Evolutionary conservation across 805 yeast species (phyloP).

Genomic region (Suhomyces faveliae): DNA sequence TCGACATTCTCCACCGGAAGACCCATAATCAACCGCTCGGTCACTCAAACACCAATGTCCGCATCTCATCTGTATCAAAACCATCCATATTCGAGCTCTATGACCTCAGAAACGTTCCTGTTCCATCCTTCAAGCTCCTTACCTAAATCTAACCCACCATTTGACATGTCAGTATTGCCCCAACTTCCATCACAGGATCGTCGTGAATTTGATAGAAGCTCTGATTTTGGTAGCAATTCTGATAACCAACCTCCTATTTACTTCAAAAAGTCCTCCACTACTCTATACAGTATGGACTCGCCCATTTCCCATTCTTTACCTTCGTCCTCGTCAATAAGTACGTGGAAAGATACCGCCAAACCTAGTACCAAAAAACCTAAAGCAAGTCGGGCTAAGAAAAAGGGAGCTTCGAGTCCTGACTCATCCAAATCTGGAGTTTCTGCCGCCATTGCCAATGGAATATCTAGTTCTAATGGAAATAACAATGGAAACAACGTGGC

Average conservation of each 20-base stretch:
- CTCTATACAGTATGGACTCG: background rate
- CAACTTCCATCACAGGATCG: conserved; percentile 3
- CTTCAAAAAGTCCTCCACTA: background rate
- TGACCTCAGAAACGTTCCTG: conserved; percentile 3
- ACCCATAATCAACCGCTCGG: conserved; percentile 11
- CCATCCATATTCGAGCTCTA: conserved; percentile 2
- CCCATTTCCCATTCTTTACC: conserved; percentile 11
- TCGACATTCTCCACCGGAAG: conserved; percentile 8
- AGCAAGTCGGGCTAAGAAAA: conserved; percentile 9
- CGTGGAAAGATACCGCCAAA: conserved; percentile 4
- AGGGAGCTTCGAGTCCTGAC: background rate
- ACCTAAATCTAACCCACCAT: conserved; percentile 1
- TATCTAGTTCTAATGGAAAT: background rate
- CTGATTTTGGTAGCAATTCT: background rate
- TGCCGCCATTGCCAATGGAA: background rate
- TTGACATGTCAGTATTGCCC: background rate
- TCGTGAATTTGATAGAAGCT: background rate
- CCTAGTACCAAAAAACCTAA: conserved; percentile 8
- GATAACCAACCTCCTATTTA: background rate
- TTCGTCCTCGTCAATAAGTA: background rate
- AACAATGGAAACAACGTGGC: conserved; percentile 16
- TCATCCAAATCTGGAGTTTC: background rate
- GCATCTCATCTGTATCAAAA: conserved; percentile 6
- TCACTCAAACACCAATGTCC: conserved; percentile 19
- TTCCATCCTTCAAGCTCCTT: conserved; percentile 8